These are phyloP conservation scores for Rhizopogon roseolus DNA, from an alignment of 768 basidiomycete genomes.

Conservation along the genomic window DNA sequence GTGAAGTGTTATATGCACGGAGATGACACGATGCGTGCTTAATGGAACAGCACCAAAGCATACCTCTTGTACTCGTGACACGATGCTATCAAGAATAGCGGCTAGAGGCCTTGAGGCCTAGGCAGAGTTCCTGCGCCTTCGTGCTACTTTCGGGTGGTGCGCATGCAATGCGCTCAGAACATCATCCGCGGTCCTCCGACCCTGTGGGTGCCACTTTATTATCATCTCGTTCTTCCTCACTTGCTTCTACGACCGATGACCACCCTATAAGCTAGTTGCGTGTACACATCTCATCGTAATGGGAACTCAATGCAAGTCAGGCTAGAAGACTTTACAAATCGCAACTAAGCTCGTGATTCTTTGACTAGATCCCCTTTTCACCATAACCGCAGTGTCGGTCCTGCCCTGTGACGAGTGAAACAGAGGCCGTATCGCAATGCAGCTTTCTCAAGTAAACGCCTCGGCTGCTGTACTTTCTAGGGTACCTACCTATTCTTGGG, in stretches of 20 bases:
- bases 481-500: neutral
- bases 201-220: neutral
- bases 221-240: neutral
- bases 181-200: slow-evolving; percentile 10
- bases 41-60: neutral
- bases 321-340: no score
- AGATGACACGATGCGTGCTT: slow-evolving; percentile 9
- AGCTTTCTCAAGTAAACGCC: neutral
- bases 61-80: neutral
- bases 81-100: slow-evolving; percentile 4
- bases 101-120: slow-evolving; percentile 10
- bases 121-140: slow-evolving; percentile 2
- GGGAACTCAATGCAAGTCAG: no score
- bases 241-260: neutral
- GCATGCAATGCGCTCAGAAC: slow-evolving; percentile 2
- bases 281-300: neutral
- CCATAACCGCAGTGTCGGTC: neutral
- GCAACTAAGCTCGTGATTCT: neutral
- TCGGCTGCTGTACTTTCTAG: neutral
- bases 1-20: slow-evolving; percentile 9
- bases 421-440: neutral
- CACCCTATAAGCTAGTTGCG: neutral
- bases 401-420: neutral
- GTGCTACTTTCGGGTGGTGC: neutral
- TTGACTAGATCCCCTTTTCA: neutral